A percentile compares a stretch with the other conserved stretches of the same genome.
phyloP scores from a whole-genome alignment of 768 basidiomycete species.

The Mycena polygramma region DNA sequence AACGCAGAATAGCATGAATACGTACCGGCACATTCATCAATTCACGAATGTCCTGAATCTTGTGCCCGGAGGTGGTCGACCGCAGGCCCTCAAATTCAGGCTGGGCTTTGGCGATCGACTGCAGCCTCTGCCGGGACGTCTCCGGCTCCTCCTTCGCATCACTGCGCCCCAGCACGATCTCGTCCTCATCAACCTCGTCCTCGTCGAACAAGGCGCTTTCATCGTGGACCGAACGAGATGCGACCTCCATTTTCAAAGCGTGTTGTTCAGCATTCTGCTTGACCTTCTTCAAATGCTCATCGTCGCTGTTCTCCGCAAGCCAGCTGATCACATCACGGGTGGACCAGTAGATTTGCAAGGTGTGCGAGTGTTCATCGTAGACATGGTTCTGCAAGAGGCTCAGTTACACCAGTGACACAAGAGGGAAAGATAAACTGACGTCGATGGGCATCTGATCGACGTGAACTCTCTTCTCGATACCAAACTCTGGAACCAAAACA shows the following conservation, averaged over 20 bases:
- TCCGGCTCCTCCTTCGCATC: constrained; percentile 60
- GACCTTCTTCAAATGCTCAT: constrained; percentile 95
- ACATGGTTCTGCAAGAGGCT: constrained; percentile 80
- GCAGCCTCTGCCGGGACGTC: constrained; percentile 81
- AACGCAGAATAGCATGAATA: constrained; percentile 32
- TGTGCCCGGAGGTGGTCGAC: constrained; percentile 82
- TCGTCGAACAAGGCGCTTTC: constrained; percentile 92
- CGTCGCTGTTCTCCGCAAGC: constrained; percentile 96
- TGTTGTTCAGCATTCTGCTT: constrained; percentile 94
- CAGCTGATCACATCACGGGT: constrained; percentile 93
- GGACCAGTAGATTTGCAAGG: constrained; percentile 97
- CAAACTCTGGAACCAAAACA: constrained; percentile 95
- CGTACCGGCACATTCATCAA: constrained; percentile 93
- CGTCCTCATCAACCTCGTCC: constrained; percentile 86
- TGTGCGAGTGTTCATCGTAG: constrained; percentile 94
- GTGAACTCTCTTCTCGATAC: constrained; percentile 98
- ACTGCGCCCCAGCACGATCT: constrained; percentile 80
- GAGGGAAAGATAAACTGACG: constrained; percentile 58
- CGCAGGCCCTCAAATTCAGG: constrained; percentile 90
- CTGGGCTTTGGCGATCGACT: constrained; percentile 81
- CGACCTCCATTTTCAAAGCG: constrained; percentile 91
- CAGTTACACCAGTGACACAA: constrained; percentile 37
- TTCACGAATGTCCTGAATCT: constrained; percentile 95
- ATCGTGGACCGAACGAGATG: constrained; percentile 86
- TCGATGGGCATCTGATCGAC: constrained; percentile 99